phyloP scores from a whole-genome alignment of 495 filamentous ascomycete species.

The Rostrohypoxylon terebratum region DNA sequence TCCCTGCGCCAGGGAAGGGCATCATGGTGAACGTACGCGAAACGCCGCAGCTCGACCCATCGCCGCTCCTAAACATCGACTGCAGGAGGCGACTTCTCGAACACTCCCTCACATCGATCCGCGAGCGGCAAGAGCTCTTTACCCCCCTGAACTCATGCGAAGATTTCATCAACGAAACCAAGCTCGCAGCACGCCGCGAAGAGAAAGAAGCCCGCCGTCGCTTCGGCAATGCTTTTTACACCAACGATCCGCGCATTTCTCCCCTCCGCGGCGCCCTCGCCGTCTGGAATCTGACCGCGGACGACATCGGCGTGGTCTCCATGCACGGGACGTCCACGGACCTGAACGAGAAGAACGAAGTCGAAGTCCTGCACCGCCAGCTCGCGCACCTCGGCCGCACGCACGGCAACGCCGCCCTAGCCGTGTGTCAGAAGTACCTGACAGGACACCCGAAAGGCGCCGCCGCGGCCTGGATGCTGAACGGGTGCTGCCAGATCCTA shows the following conservation, averaged over 20 bases:
- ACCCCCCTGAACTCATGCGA: constrained; percentile 81
- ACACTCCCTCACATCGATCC: constrained; percentile 86
- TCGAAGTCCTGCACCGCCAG: constrained; percentile 94
- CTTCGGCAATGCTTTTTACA: constrained; percentile 97
- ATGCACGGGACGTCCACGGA: constrained; percentile 98
- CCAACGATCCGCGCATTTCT: constrained; percentile 88
- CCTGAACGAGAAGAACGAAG: constrained; percentile 99
- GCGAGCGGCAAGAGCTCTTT: constrained; percentile 91
- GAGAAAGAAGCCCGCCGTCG: constrained; percentile 89
- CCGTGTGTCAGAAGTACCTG: constrained; percentile 98
- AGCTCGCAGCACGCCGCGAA: constrained; percentile 84
- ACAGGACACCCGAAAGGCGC: constrained; percentile 99
- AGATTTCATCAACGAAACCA: constrained; percentile 81
- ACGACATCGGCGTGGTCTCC: constrained; percentile 91
- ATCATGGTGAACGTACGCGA: constrained; percentile 95
- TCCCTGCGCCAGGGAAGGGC: constrained; percentile 97
- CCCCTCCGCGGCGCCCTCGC: constrained; percentile 93
- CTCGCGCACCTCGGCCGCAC: constrained; percentile 89
- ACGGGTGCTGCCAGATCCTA: constrained; percentile 92
- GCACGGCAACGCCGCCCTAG: constrained; percentile 93
- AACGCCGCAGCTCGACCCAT: constrained; percentile 83
- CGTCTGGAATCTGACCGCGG: constrained; percentile 95
- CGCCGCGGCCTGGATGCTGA: constrained; percentile 99
- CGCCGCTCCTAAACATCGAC: constrained; percentile 92
- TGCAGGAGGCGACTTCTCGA: constrained; percentile 93